Conservation (phyloP, 441 rosid species). For the Viola pubescens region DNA sequence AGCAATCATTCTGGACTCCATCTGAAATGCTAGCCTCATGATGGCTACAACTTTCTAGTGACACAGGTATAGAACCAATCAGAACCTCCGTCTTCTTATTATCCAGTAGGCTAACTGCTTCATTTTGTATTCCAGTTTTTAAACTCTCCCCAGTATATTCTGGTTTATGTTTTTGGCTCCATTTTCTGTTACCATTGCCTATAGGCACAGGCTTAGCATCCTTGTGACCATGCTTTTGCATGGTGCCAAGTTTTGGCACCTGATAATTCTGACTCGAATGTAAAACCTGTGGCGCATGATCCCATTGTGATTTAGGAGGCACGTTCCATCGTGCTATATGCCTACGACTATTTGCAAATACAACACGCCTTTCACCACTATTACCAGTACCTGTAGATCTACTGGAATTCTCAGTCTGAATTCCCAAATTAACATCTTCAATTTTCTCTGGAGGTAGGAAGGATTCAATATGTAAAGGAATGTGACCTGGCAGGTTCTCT, state of each 20-base stretch:
- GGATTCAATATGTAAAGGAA: constrained; percentile 31
- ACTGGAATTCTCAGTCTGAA: constrained; percentile 21
- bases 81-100: constrained; percentile 49
- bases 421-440: constrained; percentile 35
- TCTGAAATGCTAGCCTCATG: constrained; percentile 30
- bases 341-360: constrained; percentile 34
- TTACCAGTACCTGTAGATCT: constrained; percentile 22
- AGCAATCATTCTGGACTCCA: constrained; percentile 24
- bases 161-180: constrained; percentile 64
- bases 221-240: constrained; percentile 49
- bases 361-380: constrained; percentile 30
- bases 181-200: constrained; percentile 45
- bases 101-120: constrained; percentile 36
- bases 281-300: constrained; percentile 36
- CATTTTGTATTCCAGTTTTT: constrained; percentile 34
- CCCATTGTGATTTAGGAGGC: constrained; percentile 39
- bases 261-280: constrained; percentile 32
- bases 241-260: constrained; percentile 35
- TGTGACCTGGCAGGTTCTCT: constrained; percentile 28
- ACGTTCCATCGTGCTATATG: constrained; percentile 27
- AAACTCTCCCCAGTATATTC: constrained; percentile 31
- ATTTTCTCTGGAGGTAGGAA: constrained; percentile 26
- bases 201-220: constrained; percentile 29
- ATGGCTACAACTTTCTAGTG: constrained; percentile 38
- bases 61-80: constrained; percentile 77